Evolutionary conservation across 352 stramenopile genomes (phyloP).

Genomic region (Phytopythium montanum): DNA sequence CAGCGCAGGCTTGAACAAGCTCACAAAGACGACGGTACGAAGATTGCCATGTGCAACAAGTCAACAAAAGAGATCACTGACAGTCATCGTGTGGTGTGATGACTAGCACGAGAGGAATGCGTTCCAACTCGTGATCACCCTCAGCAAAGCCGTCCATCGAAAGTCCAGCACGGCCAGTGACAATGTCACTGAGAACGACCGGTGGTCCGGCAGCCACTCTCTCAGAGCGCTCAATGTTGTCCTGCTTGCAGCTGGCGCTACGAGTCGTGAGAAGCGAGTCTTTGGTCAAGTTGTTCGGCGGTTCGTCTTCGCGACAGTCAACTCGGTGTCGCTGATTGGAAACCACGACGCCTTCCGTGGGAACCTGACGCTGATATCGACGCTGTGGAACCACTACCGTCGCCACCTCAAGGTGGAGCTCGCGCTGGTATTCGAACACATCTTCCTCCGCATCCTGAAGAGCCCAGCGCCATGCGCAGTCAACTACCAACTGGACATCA

Average conservation of each 20-base stretch:
- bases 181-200: constrained; percentile 36
- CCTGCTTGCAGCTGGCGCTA: constrained; percentile 43
- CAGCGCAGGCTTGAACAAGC: constrained; percentile 27
- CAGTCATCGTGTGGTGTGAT: background rate
- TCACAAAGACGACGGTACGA: constrained; percentile 29
- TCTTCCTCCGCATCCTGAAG: constrained; percentile 72
- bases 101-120: constrained; percentile 63
- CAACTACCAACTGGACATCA: constrained; percentile 70
- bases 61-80: background rate
- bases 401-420: constrained; percentile 82
- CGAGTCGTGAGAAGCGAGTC: constrained; percentile 46
- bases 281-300: constrained; percentile 80
- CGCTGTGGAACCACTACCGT: constrained; percentile 84
- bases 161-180: constrained; percentile 35
- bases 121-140: constrained; percentile 68
- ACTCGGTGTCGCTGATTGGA: constrained; percentile 59
- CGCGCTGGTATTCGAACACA: constrained; percentile 76
- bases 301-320: constrained; percentile 70
- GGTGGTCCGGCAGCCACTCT: constrained; percentile 57
- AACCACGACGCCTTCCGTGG: constrained; percentile 51
- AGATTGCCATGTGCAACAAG: background rate
- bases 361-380: constrained; percentile 64
- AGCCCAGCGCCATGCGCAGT: constrained; percentile 36
- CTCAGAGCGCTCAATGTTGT: constrained; percentile 71
- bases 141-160: constrained; percentile 69